phyloP scores from a whole-genome alignment of 139 green algal species.

The Coelastrella sp. region DNA sequence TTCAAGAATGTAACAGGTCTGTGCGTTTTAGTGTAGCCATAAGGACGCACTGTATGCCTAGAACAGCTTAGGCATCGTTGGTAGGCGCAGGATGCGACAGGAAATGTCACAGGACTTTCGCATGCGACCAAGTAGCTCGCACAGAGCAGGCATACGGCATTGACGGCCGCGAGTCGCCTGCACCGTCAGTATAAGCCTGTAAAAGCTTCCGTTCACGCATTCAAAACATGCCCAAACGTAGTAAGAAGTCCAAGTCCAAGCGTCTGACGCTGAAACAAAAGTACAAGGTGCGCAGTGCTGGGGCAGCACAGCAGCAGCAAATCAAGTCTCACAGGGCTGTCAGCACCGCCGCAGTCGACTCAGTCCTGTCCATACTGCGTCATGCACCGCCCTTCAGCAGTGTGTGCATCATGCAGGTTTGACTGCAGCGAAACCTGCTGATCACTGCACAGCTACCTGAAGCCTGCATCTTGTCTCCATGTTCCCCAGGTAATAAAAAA shows the following conservation, averaged over 20 bases:
- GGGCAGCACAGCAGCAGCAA: conserved; percentile 47
- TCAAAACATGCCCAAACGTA: conserved; percentile 72
- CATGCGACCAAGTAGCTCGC: not conserved
- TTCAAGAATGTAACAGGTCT: no score
- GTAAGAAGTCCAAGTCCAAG: conserved; percentile 93
- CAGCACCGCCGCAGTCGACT: not conserved
- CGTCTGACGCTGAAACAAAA: conserved; percentile 93
- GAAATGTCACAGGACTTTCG: no score
- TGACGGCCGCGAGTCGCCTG: not conserved
- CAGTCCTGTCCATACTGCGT: conserved; percentile 11
- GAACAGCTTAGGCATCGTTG: no score
- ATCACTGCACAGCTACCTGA: no score
- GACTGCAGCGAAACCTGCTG: no score
- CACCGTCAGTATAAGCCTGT: not conserved
- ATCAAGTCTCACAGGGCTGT: not conserved
- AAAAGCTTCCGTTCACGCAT: not conserved
- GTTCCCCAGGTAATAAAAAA: conserved; percentile 54
- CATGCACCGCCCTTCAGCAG: not conserved
- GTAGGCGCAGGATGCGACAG: no score
- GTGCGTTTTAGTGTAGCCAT: no score
- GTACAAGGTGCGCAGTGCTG: conserved; percentile 78
- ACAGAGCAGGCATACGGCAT: not conserved
- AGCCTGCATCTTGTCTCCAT: no score
- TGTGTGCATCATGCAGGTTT: not conserved
- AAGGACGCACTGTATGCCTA: no score